Base-by-base conservation (phyloP, 495 filamentous ascomycete genomes). In the Trichoderma asperelloides region DNA sequence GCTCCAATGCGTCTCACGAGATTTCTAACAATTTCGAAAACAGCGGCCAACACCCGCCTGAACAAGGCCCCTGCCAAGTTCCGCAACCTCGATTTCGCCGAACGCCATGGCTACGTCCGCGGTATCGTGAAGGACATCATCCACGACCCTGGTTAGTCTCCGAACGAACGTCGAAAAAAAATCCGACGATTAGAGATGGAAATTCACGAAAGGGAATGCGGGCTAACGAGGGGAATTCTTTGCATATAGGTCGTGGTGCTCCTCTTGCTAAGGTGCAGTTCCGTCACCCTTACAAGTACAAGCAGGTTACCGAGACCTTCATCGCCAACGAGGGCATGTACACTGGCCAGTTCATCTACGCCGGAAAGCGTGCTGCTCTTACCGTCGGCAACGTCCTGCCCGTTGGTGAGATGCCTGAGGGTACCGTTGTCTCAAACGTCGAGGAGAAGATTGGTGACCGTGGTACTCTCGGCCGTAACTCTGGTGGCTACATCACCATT, bases 241-340 rank as follows among this genome's bases (percentile, higher is more conserved):
- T 30, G 43, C 49, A n/a, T 49, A 28, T 39, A 65, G 64, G 64
- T 45, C 92, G 95, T 83, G 95, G 95, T 82, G 95, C 96, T 80
- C 95, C 95, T 73, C 89, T 98, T 75, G 94, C 95, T 79, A 91
- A 91, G 78, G 93, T 98, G 74, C 83, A 87, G 76, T 98, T 98
- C 90, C 93, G 93, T 72, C 89, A 95, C 79, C 89, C 91, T 71
- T 79, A 96, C 87, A 87, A 87, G 80, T 95, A 88, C 87, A 91
- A 91, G 85, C 86, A 91, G 80, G 81, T 88, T 79, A 92, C 88
- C 79, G 93, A 92, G 89, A 96, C 95, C 70, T 97, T 98, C 88
- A 98, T 99, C 78, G 95, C 96, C 80, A 98, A 97, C 83, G 95
- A 99, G 87, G 95, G 95, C 84, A 97, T 98, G 94, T 99, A 99